These are phyloP conservation scores for Spergularia azorica DNA, from an alignment of 179 eudicot species.

Conservation along the genomic window DNA sequence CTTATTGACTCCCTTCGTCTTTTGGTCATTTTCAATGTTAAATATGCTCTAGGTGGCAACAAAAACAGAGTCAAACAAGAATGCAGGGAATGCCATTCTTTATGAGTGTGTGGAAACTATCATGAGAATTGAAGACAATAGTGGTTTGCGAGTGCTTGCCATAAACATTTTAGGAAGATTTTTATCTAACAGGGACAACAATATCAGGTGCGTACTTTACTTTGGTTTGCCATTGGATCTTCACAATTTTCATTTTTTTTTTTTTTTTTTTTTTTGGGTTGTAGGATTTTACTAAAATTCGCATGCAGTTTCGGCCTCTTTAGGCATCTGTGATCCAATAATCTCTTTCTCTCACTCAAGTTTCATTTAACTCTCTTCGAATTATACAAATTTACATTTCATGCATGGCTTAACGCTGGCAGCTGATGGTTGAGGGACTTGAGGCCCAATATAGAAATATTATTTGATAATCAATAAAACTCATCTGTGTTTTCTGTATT, in stretches of 20 bases:
- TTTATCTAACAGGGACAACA: conserved; percentile 93
- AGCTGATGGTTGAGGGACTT: too few species aligned
- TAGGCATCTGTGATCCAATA: too few species aligned
- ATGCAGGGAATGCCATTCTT: conserved; percentile 96
- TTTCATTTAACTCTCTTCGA: too few species aligned
- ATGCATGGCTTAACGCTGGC: too few species aligned
- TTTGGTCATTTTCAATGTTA: neutral
- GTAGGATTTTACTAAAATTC: too few species aligned
- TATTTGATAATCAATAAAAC: too few species aligned
- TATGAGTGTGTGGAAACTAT: conserved; percentile 97
- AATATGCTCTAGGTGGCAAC: conserved; percentile 81
- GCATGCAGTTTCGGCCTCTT: too few species aligned
- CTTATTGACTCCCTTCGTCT: neutral
- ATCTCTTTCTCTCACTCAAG: too few species aligned
- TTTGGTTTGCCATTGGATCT: neutral
- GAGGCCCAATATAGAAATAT: too few species aligned
- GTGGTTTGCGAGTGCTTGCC: conserved; percentile 97
- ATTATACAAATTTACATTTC: too few species aligned
- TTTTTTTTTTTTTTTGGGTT: neutral
- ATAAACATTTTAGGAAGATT: conserved; percentile 97
- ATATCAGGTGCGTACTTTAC: conserved; percentile 64
- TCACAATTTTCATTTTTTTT: neutral
- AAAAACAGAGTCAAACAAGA: conserved; percentile 96
- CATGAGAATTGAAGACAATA: conserved; percentile 90
- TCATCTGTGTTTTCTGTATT: too few species aligned